These are phyloP conservation scores for Croton setiger DNA, from an alignment of 441 rosid species.

Conservation along the genomic window DNA sequence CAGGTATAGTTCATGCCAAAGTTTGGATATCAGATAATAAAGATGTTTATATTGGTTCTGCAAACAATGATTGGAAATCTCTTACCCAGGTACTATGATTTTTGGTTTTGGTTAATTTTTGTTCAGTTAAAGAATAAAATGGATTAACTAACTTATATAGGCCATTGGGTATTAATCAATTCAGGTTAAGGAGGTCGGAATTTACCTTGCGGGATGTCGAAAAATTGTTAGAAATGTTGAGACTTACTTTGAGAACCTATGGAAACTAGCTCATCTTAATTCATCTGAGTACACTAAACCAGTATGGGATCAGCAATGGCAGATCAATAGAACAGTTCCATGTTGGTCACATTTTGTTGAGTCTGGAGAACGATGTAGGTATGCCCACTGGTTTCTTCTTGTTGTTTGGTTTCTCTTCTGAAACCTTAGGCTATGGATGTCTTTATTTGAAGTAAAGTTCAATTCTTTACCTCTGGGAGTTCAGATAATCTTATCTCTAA, in stretches of 20 bases:
- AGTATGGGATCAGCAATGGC: conserved; percentile 68
- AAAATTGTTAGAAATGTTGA: conserved; percentile 49
- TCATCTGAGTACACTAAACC: conserved; percentile 47
- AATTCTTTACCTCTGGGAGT: too few relatives aligned
- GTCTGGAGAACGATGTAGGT: conserved; percentile 55
- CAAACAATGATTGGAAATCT: conserved; percentile 95
- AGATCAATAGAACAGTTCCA: conserved; percentile 72
- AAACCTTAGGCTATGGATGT: background rate
- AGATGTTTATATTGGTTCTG: conserved; percentile 84
- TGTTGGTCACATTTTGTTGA: conserved; percentile 87
- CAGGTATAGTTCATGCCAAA: conserved; percentile 85
- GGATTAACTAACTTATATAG: conserved; percentile 4
- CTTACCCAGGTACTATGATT: conserved; percentile 62
- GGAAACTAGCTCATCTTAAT: conserved; percentile 63
- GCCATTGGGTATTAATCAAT: conserved; percentile 2
- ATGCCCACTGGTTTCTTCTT: conserved; percentile 9
- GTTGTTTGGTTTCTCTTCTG: background rate
- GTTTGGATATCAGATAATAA: conserved; percentile 80
- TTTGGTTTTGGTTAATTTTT: background rate
- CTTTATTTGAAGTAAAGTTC: background rate
- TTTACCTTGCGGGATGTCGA: conserved; percentile 70
- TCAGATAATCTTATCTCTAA: background rate
- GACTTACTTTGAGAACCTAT: conserved; percentile 58
- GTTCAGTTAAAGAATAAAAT: background rate
- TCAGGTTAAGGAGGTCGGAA: conserved; percentile 86